A percentile compares a stretch with the other conserved stretches of the same genome.
Conservation (phyloP, 2,329 filamentous ascomycete genomes). For the Beauveria asiatica region DNA sequence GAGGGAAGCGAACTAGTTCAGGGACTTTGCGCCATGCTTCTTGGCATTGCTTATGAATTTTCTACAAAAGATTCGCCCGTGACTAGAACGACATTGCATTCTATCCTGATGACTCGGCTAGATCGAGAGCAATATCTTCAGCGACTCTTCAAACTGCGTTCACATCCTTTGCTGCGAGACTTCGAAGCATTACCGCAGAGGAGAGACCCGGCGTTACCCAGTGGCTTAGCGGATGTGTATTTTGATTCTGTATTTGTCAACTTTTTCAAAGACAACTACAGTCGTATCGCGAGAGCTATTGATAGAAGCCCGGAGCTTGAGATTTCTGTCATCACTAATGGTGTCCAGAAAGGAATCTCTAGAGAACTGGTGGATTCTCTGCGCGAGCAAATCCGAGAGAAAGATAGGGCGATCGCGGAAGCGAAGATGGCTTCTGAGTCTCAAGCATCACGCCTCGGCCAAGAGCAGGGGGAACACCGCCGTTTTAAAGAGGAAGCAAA, state of each 20-base stretch:
- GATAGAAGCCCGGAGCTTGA: conserved; percentile 87
- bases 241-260: conserved; percentile 84
- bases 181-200: conserved; percentile 80
- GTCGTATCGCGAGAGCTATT: conserved; percentile 71
- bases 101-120: conserved; percentile 66
- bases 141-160: conserved; percentile 66
- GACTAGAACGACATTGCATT: conserved; percentile 69
- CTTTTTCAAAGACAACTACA: conserved; percentile 94
- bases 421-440: conserved; percentile 36
- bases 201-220: conserved; percentile 37
- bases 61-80: conserved; percentile 96
- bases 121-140: conserved; percentile 84
- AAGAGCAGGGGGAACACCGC: conserved; percentile 65
- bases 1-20: conserved; percentile 60
- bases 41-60: conserved; percentile 91
- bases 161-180: conserved; percentile 72
- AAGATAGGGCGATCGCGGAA: conserved; percentile 44
- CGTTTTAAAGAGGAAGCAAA: conserved; percentile 51
- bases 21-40: conserved; percentile 73
- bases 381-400: conserved; percentile 67
- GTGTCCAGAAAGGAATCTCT: conserved; percentile 83
- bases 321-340: conserved; percentile 69
- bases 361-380: conserved; percentile 84
- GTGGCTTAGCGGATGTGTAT: conserved; percentile 65
- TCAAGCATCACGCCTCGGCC: conserved; percentile 50